Percentiles rank a stretch among this genome's conserved stretches.
These are phyloP conservation scores for Hygrocybe coccinea DNA, from an alignment of 768 basidiomycete species.

Conservation along the genomic window DNA sequence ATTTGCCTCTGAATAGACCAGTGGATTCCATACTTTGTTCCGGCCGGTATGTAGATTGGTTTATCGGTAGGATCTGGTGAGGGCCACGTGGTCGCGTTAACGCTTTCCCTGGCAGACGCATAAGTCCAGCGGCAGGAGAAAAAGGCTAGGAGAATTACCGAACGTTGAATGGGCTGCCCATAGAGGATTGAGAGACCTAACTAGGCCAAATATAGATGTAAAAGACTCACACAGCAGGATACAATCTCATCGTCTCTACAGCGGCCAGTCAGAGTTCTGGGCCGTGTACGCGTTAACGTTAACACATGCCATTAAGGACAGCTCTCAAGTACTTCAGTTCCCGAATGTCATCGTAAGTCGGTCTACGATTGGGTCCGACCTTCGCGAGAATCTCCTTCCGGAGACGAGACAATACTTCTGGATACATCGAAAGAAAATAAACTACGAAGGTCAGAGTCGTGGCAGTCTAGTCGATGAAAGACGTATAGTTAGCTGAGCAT, in stretches of 20 bases:
- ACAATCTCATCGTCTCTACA: conserved; percentile 51
- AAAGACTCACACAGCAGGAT: conserved; percentile 45
- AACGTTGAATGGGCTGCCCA: conserved; percentile 44
- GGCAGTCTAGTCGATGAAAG: conserved; percentile 35
- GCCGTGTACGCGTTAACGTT: background rate
- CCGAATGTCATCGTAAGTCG: conserved; percentile 52
- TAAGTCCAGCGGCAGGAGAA: background rate
- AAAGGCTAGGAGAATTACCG: conserved; percentile 26
- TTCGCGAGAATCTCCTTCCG: conserved; percentile 45
- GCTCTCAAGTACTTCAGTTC: conserved; percentile 57
- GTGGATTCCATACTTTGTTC: conserved; percentile 37
- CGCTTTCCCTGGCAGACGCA: conserved; percentile 34
- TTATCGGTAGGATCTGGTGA: conserved; percentile 42
- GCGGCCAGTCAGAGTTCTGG: background rate
- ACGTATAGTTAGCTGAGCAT: background rate
- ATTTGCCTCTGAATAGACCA: background rate
- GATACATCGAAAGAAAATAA: conserved; percentile 53
- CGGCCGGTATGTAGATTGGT: conserved; percentile 51
- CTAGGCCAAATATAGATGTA: background rate
- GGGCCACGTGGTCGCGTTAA: conserved; percentile 46
- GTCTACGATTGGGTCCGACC: conserved; percentile 41
- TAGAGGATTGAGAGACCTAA: background rate
- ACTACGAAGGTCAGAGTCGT: conserved; percentile 47
- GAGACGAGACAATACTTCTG: conserved; percentile 41
- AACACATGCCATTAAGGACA: conserved; percentile 45